Conservation (phyloP, 306 rosid species). For the Sphenostylis stenocarpa region DNA sequence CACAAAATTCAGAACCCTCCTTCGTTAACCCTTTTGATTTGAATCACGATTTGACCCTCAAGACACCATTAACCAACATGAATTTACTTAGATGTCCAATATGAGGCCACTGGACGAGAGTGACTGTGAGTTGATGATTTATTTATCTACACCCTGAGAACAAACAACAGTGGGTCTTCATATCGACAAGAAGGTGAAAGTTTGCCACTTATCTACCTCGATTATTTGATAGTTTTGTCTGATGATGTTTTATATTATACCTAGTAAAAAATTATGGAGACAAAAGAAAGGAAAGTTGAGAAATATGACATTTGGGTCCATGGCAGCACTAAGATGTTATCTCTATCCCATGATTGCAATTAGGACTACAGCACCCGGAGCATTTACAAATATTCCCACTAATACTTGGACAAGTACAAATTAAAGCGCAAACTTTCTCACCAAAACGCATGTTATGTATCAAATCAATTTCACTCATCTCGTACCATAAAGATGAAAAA, state of each 20-base stretch:
- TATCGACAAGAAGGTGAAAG: not conserved
- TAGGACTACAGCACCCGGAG: constrained; percentile 23
- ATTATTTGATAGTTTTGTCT: not conserved
- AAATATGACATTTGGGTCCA: constrained; percentile 24
- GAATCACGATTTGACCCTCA: not conserved
- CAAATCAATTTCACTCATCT: too few species aligned
- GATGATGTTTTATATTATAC: not conserved
- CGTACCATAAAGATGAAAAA: too few species aligned
- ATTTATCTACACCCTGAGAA: not conserved
- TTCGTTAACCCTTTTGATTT: not conserved
- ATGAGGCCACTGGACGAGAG: not conserved
- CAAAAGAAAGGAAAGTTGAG: not conserved
- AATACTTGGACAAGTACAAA: not conserved
- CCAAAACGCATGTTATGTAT: too few species aligned
- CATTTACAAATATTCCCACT: constrained; percentile 14
- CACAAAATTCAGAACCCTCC: not conserved
- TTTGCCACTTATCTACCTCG: not conserved
- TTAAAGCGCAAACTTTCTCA: too few species aligned
- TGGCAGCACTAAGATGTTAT: constrained; percentile 27
- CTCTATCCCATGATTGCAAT: constrained; percentile 25
- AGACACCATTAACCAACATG: not conserved
- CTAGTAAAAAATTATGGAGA: not conserved
- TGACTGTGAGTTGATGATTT: not conserved
- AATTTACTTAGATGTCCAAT: not conserved
- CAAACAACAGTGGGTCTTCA: too few species aligned